phyloP scores from a whole-genome alignment of 768 basidiomycete genomes.

The Calocera viscosa region DNA sequence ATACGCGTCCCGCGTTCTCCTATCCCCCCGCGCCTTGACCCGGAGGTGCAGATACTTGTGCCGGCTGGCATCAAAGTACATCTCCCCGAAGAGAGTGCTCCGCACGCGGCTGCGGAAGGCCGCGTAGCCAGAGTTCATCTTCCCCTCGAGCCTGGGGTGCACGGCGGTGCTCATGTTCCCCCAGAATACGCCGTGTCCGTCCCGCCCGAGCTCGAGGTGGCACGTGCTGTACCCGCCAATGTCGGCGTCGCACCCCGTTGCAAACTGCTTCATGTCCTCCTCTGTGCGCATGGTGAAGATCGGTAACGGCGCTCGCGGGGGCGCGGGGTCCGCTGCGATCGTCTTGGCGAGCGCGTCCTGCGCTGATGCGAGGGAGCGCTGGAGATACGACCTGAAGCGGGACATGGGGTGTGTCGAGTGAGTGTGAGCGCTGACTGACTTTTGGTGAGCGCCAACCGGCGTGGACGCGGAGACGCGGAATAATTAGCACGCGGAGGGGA shows the following conservation, averaged over 20 bases:
- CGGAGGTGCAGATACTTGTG: constrained; percentile 74
- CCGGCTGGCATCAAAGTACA: constrained; percentile 69
- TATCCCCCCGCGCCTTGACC: constrained; percentile 63
- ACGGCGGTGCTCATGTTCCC: constrained; percentile 66
- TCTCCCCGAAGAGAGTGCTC: constrained; percentile 75
- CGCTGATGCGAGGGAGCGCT: neutral
- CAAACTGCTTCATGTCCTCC: constrained; percentile 49
- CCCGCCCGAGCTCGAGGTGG: constrained; percentile 47
- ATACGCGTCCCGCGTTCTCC: constrained; percentile 68
- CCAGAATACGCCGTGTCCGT: constrained; percentile 53
- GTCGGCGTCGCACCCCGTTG: constrained; percentile 75
- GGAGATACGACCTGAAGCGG: neutral
- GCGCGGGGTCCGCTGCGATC: constrained; percentile 22
- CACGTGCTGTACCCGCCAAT: constrained; percentile 74
- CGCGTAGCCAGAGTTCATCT: constrained; percentile 75
- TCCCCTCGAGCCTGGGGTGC: constrained; percentile 49
- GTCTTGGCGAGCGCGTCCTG: neutral
- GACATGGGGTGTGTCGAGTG: neutral
- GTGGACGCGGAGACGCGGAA: neutral
- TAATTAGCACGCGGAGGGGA: too few relatives aligned
- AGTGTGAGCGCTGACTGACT: neutral
- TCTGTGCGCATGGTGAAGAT: constrained; percentile 53
- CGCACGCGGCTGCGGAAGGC: constrained; percentile 80
- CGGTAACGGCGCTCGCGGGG: constrained; percentile 46
- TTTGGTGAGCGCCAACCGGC: neutral